Percentiles rank a stretch among this genome's conserved stretches.
These are phyloP conservation scores for Globisporangium okanoganense DNA, from an alignment of 352 stramenopile species.

Conservation along the genomic window DNA sequence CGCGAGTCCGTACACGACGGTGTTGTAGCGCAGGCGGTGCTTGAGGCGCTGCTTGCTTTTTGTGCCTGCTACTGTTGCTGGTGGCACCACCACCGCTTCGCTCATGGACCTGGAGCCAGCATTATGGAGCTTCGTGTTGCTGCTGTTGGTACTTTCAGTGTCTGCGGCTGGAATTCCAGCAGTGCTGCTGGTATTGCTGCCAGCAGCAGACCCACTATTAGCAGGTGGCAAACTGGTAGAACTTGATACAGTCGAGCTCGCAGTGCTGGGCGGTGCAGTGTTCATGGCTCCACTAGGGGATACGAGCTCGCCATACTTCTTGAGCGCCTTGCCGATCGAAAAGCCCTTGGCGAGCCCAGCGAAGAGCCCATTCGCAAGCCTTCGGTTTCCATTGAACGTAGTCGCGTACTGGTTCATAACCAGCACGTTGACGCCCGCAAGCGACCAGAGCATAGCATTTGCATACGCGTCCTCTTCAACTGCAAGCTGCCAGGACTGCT, in stretches of 20 bases:
- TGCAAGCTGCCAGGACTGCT: constrained; percentile 45
- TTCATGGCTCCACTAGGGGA: constrained; percentile 4
- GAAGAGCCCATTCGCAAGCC: constrained; percentile 48
- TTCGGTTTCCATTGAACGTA: constrained; percentile 73
- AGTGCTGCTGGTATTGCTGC: constrained; percentile 10
- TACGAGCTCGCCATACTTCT: constrained; percentile 41
- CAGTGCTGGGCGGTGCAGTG: constrained; percentile 8
- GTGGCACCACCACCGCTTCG: background rate
- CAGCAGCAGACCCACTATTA: background rate
- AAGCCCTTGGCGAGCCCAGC: constrained; percentile 42
- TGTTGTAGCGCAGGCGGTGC: constrained; percentile 68
- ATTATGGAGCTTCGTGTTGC: constrained; percentile 6
- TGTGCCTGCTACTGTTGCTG: background rate
- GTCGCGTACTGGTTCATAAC: constrained; percentile 80
- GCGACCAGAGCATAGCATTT: constrained; percentile 65
- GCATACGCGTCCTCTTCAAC: constrained; percentile 65
- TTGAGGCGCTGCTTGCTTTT: constrained; percentile 45
- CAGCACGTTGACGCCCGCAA: constrained; percentile 72
- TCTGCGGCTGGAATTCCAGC: background rate
- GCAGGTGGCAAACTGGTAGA: constrained; percentile 1
- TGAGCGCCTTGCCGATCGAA: constrained; percentile 59
- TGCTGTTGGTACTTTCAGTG: background rate
- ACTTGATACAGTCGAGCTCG: constrained; percentile 5
- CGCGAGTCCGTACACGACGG: constrained; percentile 62
- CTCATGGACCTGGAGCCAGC: background rate